Evolutionary conservation across 441 rosid genomes (phyloP).

Genomic region (Brassica hybrid): DNA sequence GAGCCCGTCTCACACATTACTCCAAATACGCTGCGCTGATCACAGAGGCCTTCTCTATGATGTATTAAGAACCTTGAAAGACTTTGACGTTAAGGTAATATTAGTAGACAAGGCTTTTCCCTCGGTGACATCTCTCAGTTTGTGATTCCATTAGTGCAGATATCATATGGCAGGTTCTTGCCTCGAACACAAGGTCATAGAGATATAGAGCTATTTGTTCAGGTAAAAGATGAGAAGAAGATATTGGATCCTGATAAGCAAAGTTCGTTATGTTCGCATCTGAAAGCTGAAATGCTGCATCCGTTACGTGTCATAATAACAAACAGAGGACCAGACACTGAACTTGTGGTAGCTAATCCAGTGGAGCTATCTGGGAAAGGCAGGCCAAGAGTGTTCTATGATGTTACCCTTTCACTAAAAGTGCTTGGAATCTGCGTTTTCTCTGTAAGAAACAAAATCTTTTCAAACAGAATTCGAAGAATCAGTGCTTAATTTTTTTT

Average conservation of each 20-base stretch:
- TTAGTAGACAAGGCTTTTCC: background rate
- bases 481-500: background rate
- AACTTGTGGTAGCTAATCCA: slow-evolving; percentile 84
- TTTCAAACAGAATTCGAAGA: background rate
- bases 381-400: slow-evolving; percentile 85
- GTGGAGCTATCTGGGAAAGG: slow-evolving; percentile 85
- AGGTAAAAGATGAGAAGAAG: slow-evolving; percentile 77
- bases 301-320: slow-evolving; percentile 75
- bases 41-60: slow-evolving; percentile 88
- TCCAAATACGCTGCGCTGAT: slow-evolving; percentile 69
- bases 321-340: slow-evolving; percentile 82
- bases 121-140: background rate
- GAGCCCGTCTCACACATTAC: slow-evolving; percentile 79
- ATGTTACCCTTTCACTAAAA: slow-evolving; percentile 75
- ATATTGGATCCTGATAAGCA: slow-evolving; percentile 73
- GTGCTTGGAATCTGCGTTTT: slow-evolving; percentile 77
- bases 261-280: slow-evolving; percentile 52
- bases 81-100: slow-evolving; percentile 68
- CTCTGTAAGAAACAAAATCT: slow-evolving; percentile 55
- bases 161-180: slow-evolving; percentile 77
- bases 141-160: slow-evolving; percentile 46
- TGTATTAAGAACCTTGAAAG: slow-evolving; percentile 79
- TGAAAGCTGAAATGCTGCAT: slow-evolving; percentile 86
- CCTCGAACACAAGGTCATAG: slow-evolving; percentile 55
- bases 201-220: slow-evolving; percentile 79